Conservation (phyloP, 371 early-diverging fungal species). For the Mucor mucedo region DNA sequence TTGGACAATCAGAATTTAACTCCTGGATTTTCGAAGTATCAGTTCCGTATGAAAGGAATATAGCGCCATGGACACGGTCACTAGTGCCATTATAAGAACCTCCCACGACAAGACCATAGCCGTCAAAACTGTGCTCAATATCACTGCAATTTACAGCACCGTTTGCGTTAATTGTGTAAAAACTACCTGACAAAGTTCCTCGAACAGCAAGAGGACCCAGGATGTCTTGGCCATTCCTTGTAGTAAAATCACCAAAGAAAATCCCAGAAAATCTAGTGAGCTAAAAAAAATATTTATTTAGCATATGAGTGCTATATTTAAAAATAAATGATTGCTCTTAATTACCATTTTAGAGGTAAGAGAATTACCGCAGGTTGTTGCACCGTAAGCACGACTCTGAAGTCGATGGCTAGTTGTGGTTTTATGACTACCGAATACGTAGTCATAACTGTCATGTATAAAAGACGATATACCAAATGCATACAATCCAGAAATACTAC, state of each 20-base stretch:
- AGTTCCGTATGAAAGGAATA: conserved; percentile 3
- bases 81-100: neutral
- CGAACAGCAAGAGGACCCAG: conserved; percentile 19
- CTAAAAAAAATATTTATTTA: too few relatives aligned
- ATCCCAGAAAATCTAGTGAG: conserved; percentile 12
- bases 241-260: conserved; percentile 27
- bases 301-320: too few relatives aligned
- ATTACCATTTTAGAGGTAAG: too few relatives aligned
- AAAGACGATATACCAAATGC: too few relatives aligned
- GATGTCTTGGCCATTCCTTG: conserved; percentile 4
- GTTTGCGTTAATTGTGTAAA: conserved; percentile 16
- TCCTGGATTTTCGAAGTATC: neutral
- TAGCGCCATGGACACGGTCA: conserved; percentile 22
- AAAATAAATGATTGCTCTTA: too few relatives aligned
- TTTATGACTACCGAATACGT: too few relatives aligned
- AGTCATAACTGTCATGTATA: too few relatives aligned
- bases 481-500: too few relatives aligned
- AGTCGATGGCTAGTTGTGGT: too few relatives aligned
- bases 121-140: neutral
- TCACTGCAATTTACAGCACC: neutral
- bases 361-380: too few relatives aligned
- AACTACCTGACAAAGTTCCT: conserved; percentile 10
- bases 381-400: too few relatives aligned
- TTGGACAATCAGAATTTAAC: neutral
- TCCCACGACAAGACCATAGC: conserved; percentile 21